Percentiles rank a stretch among this genome's conserved stretches.
Conservation (phyloP, 1,284 basidiomycete species). For the Cryptococcus sp. region DNA sequence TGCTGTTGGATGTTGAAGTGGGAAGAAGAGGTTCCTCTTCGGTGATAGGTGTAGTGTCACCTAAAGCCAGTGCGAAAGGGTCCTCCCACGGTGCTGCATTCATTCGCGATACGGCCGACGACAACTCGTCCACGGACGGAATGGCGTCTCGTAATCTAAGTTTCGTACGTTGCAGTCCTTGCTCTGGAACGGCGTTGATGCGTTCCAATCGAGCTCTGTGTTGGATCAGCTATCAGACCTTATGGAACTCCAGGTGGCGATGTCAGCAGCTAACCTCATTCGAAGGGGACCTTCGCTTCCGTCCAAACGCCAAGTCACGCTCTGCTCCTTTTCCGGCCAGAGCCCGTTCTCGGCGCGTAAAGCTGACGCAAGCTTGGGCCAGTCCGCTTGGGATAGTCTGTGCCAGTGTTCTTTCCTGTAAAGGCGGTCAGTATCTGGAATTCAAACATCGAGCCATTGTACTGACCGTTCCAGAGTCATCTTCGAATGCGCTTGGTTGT, state of each 20-base stretch:
- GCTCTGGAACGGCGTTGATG: slow-evolving; percentile 35
- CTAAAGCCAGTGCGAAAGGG: slow-evolving; percentile 69
- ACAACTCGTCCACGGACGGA: slow-evolving; percentile 63
- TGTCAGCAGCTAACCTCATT: slow-evolving; percentile 61
- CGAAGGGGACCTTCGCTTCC: slow-evolving; percentile 86
- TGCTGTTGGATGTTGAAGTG: not conserved
- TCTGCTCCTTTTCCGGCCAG: slow-evolving; percentile 65
- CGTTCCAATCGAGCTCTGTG: slow-evolving; percentile 42
- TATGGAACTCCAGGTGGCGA: not conserved
- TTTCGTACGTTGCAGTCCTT: slow-evolving; percentile 38
- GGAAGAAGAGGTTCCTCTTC: slow-evolving; percentile 58
- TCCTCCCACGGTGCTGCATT: slow-evolving; percentile 79
- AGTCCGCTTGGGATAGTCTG: slow-evolving; percentile 46
- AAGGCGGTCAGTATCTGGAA: slow-evolving; percentile 9
- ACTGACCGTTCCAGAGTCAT: slow-evolving; percentile 46
- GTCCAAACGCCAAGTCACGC: slow-evolving; percentile 71
- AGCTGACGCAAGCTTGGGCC: slow-evolving; percentile 45
- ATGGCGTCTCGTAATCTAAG: slow-evolving; percentile 58
- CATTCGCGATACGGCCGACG: slow-evolving; percentile 62
- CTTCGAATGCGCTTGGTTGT: slow-evolving; percentile 41
- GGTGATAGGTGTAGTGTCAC: slow-evolving; percentile 64
- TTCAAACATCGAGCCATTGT: not conserved
- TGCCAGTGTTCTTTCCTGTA: slow-evolving; percentile 51
- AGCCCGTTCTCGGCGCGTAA: slow-evolving; percentile 66
- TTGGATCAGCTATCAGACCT: not conserved